These are phyloP conservation scores for Penicillium steckii DNA, from an alignment of 495 filamentous ascomycete genomes.

Conservation along the genomic window DNA sequence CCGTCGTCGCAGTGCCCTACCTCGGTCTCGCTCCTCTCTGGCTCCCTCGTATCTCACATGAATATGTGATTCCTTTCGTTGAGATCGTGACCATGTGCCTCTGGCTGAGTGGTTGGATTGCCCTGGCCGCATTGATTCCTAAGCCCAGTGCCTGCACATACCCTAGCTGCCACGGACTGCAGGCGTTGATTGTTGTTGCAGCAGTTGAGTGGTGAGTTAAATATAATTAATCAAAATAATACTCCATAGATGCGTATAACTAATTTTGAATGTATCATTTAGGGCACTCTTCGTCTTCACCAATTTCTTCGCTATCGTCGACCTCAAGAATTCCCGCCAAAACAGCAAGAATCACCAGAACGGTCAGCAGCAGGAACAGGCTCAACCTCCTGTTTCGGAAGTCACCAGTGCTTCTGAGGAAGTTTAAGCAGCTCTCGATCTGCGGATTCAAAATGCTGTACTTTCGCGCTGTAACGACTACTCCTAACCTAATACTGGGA, in stretches of 20 bases:
- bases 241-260: not conserved
- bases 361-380: not conserved
- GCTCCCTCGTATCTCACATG: slow-evolving; percentile 52
- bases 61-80: slow-evolving; percentile 32
- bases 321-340: slow-evolving; percentile 13
- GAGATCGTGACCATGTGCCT: slow-evolving; percentile 22
- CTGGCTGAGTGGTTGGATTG: slow-evolving; percentile 71
- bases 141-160: slow-evolving; percentile 42
- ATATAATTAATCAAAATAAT: not conserved
- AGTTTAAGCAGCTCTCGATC: not conserved
- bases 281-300: slow-evolving; percentile 37
- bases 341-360: slow-evolving; percentile 1
- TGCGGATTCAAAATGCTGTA: too few species aligned
- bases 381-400: slow-evolving; percentile 9
- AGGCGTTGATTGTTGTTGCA: slow-evolving; percentile 43
- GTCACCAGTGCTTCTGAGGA: not conserved
- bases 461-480: too few species aligned
- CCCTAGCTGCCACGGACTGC: slow-evolving; percentile 41
- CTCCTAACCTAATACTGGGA: not conserved
- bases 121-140: slow-evolving; percentile 58
- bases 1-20: slow-evolving; percentile 59
- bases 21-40: slow-evolving; percentile 58
- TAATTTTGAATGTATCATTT: not conserved
- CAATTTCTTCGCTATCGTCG: slow-evolving; percentile 17
- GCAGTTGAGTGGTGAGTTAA: slow-evolving; percentile 48